These are phyloP conservation scores for Spizellomyces sp. DNA, from an alignment of 192 early-diverging fungal species.

Conservation along the genomic window DNA sequence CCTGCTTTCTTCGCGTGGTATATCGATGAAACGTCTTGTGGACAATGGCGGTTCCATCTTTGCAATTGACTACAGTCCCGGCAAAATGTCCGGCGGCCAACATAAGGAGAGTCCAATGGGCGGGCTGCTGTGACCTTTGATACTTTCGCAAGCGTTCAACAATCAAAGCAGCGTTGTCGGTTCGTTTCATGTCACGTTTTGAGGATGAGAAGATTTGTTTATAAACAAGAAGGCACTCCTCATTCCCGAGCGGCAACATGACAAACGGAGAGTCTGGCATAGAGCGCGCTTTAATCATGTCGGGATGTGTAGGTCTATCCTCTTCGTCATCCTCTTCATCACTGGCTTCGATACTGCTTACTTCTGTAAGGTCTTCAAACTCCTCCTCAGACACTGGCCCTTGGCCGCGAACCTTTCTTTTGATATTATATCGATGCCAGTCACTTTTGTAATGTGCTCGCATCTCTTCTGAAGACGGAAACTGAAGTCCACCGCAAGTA, in stretches of 20 bases:
- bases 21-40: slow-evolving; percentile 97
- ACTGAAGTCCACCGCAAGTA: slow-evolving; percentile 15
- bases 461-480: slow-evolving; percentile 19
- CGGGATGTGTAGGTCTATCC: neutral
- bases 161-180: neutral
- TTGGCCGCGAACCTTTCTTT: slow-evolving; percentile 62
- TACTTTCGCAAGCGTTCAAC: neutral
- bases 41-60: slow-evolving; percentile 57
- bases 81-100: slow-evolving; percentile 86
- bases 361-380: slow-evolving; percentile 45
- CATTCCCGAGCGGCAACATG: slow-evolving; percentile 14
- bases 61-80: slow-evolving; percentile 79
- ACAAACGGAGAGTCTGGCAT: slow-evolving; percentile 31
- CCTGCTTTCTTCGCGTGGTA: slow-evolving; percentile 94
- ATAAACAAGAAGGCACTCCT: slow-evolving; percentile 38
- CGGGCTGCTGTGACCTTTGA: slow-evolving; percentile 13
- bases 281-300: neutral
- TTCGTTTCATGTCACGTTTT: neutral
- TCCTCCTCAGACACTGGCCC: slow-evolving; percentile 38
- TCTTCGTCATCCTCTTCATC: slow-evolving; percentile 32
- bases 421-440: slow-evolving; percentile 96
- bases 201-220: slow-evolving; percentile 35
- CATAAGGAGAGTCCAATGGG: slow-evolving; percentile 78
- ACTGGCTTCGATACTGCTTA: slow-evolving; percentile 45
- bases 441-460: slow-evolving; percentile 85